These are phyloP conservation scores for Leccinum obscurum DNA, from an alignment of 768 basidiomycete genomes.

Conservation along the genomic window DNA sequence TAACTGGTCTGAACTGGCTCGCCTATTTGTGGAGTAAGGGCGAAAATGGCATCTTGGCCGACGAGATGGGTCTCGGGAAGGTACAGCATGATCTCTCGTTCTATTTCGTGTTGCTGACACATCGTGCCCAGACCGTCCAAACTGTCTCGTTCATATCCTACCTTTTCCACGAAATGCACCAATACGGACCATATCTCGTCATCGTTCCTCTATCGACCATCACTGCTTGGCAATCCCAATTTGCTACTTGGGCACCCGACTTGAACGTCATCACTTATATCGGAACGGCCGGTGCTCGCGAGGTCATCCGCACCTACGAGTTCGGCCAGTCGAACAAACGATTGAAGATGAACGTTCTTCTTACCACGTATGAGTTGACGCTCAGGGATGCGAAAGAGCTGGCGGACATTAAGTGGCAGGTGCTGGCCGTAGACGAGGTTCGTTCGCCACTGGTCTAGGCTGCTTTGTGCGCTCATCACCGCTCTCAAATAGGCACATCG, in stretches of 20 bases:
- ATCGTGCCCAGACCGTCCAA: slow-evolving; percentile 74
- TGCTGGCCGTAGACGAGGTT: slow-evolving; percentile 93
- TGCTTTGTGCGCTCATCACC: slow-evolving; percentile 18
- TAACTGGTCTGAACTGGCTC: slow-evolving; percentile 98
- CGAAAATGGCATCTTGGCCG: slow-evolving; percentile 95
- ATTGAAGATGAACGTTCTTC: slow-evolving; percentile 93
- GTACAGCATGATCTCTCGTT: slow-evolving; percentile 33
- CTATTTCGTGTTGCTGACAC: slow-evolving; percentile 12
- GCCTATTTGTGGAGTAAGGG: slow-evolving; percentile 93
- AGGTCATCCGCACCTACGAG: slow-evolving; percentile 90
- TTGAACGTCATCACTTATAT: slow-evolving; percentile 97
- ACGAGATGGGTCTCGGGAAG: slow-evolving; percentile 99
- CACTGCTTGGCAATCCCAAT: slow-evolving; percentile 97
- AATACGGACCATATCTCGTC: slow-evolving; percentile 96
- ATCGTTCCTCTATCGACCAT: slow-evolving; percentile 98
- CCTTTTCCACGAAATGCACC: slow-evolving; percentile 87
- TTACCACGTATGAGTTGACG: slow-evolving; percentile 97
- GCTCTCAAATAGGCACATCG: slow-evolving; percentile 74
- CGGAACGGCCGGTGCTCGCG: slow-evolving; percentile 82
- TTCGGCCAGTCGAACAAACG: slow-evolving; percentile 88
- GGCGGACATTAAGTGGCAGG: slow-evolving; percentile 96
- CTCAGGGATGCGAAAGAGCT: slow-evolving; percentile 88
- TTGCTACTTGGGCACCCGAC: slow-evolving; percentile 93
- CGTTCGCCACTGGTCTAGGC: slow-evolving; percentile 17
- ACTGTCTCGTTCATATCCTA: slow-evolving; percentile 94